These are phyloP conservation scores for Pythium periplocum DNA, from an alignment of 352 stramenopile species.

Conservation along the genomic window DNA sequence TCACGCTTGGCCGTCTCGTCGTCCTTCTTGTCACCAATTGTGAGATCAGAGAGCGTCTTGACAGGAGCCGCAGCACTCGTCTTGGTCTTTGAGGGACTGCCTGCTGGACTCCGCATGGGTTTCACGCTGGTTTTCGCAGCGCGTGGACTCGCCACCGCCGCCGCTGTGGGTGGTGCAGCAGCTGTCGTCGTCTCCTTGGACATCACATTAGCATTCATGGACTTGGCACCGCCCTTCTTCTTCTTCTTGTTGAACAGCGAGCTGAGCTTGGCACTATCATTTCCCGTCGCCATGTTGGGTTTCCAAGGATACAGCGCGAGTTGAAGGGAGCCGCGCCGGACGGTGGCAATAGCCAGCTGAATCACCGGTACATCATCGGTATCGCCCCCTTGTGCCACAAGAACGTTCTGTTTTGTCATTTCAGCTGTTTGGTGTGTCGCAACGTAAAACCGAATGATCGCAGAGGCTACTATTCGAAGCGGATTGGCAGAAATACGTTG, in stretches of 20 bases:
- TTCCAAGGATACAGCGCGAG: too few species aligned
- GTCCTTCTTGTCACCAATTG: slow-evolving; percentile 45
- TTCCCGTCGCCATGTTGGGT: background rate
- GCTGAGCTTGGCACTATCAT: slow-evolving; percentile 71
- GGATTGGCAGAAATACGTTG: slow-evolving; percentile 5
- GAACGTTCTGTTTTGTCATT: slow-evolving; percentile 21
- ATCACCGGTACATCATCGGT: slow-evolving; percentile 1
- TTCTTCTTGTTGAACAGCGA: slow-evolving; percentile 81
- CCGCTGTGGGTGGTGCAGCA: slow-evolving; percentile 15
- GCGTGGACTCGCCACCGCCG: background rate
- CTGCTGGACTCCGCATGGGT: too few species aligned
- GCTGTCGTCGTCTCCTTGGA: slow-evolving; percentile 48
- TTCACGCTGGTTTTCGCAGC: background rate
- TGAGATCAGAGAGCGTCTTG: slow-evolving; percentile 65
- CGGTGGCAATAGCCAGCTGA: background rate
- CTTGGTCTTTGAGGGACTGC: too few species aligned
- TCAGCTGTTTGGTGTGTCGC: slow-evolving; percentile 5
- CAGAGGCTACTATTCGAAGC: slow-evolving; percentile 10
- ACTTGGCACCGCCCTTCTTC: slow-evolving; percentile 71
- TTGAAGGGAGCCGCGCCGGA: too few species aligned
- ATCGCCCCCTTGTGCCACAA: slow-evolving; percentile 9
- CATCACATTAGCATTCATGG: slow-evolving; percentile 77
- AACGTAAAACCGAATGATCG: slow-evolving; percentile 13
- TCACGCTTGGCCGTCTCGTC: slow-evolving; percentile 31
- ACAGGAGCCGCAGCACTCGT: slow-evolving; percentile 9